Evolutionary conservation across 176 grass and related monocot genomes (phyloP), one percentile per base, ranked within the genome.

Genomic region (Aechmea fasciata): DNA sequence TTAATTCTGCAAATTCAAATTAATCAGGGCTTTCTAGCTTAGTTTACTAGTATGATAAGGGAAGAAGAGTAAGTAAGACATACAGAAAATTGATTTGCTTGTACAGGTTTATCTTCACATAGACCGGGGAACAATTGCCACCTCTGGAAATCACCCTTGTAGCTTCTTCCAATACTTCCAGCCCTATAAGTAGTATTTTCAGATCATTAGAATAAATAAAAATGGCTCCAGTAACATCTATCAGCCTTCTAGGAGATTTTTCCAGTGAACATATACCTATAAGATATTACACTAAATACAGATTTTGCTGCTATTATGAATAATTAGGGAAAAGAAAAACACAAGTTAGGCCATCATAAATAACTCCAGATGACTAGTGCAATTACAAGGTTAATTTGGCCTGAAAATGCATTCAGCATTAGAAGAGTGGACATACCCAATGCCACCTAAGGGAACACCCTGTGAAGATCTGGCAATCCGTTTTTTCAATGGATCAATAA

Each of bases 101-200:
- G 49, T 66, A 97, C 79, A 81, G 89, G 77, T 73, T 81, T 85
- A 72, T 97, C 79, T 77, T 92, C 86, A 76, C 89, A 92, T 62
- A 51, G 19, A 75, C 81, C 88, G 2, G 93, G 89, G 69, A 92
- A 97, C 65, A 97, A 81, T 71, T 92, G 93, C 93, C 93, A 97
- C 13, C 93, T 82, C 75, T 92, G 89, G 67, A 97, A 97, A 62
- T 90, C 86, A 70, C 93, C 93, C 83, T 79, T 97, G 84, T 83
- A 97, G 72, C 93, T 92, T 85, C 93, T 92, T 78, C 93, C 93
- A 53, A 97, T 97, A 78, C 93, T 97, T 87, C 93, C 89, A 90
- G 84, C 73, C 78, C 89, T 97, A 79, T 50, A 68, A 84, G 68
- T 78, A 64, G 41, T 68, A 72, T 23, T 76, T 82, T 85, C 53